Evolutionary conservation across 2,329 filamentous ascomycete species (phyloP).

Genomic region (Penicillium sp.): DNA sequence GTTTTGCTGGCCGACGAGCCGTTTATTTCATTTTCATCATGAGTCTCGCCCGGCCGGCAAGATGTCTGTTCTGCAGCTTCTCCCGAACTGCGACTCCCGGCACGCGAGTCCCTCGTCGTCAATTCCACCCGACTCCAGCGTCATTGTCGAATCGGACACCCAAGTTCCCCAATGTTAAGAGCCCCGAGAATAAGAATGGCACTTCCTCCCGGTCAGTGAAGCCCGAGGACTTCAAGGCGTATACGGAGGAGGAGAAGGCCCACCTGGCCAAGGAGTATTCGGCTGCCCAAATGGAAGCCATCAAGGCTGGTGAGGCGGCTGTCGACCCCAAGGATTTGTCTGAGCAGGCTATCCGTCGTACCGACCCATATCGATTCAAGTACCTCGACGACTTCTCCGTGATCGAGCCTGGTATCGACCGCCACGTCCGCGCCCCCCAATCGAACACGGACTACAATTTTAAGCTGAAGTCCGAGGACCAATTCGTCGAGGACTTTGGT

Average conservation of each 20-base stretch:
- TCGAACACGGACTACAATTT: conserved; percentile 60
- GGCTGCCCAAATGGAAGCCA: conserved; percentile 76
- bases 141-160: conserved; percentile 44
- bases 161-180: conserved; percentile 45
- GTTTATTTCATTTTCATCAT: conserved; percentile 39
- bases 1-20: conserved; percentile 35
- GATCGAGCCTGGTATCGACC: conserved; percentile 78
- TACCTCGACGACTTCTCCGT: conserved; percentile 84
- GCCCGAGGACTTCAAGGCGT: conserved; percentile 55
- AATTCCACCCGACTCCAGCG: conserved; percentile 52
- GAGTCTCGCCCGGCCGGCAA: conserved; percentile 54
- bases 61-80: conserved; percentile 57
- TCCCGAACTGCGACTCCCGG: conserved; percentile 44
- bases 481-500: conserved; percentile 64
- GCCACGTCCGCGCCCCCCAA: conserved; percentile 58
- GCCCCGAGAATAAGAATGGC: conserved; percentile 33
- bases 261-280: conserved; percentile 72
- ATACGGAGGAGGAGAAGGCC: conserved; percentile 68
- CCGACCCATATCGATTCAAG: conserved; percentile 71
- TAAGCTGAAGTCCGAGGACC: conserved; percentile 64
- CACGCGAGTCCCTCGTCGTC: conserved; percentile 50
- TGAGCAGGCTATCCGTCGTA: conserved; percentile 71
- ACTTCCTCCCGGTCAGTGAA: conserved; percentile 28
- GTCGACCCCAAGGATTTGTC: conserved; percentile 76
- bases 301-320: conserved; percentile 78